Evolutionary conservation across 2,329 filamentous ascomycete genomes (phyloP), one percentile per base, ranked within the genome.

Genomic region (Xenosphaeropsis pyriputrescens): DNA sequence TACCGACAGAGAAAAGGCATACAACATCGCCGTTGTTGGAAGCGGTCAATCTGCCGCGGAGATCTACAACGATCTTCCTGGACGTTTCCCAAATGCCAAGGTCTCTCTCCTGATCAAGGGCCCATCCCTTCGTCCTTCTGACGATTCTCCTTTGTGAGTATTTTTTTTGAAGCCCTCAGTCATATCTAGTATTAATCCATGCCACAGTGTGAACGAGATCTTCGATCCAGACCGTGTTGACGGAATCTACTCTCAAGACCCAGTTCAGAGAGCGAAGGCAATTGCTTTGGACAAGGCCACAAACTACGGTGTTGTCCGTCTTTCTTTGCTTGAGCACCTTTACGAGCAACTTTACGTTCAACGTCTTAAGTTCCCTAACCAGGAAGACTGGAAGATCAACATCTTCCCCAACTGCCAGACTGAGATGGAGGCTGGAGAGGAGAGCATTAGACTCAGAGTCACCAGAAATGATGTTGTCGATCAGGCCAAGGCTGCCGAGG

Each of bases 21-120:
- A 43, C 36, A 29, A 42, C 31, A 35, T 96, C 37, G 88, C 85
- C 7, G 82, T 96, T 9, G 67, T 96, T 31, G 89, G 89, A 7
- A 84, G 77, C 34, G 89, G 91, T 1, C 89, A 98, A 63, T 93
- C 84, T 56, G 86, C 86, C 2, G 89, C 89, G 8, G 89, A 98
- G 64, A 93, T 95, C 51, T 95, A 93, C 64, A 81, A 85, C 62
- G 88, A 93, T 57, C 63, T 96, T 36, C 81, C 89, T 51, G 69
- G 65, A 30, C 65, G 84, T 34, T 95, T 93, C 55, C 86, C 86
- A 30, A 86, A 89, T 54, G 76, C 82, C 18, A 70, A 73, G 49
- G 88, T 86, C 0, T 72, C 67, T 29, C 61, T 98, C 40, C 64
- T 95, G 42, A 89, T 94, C 67, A 78, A 85, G 48, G 79, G 79